Base-by-base conservation (phyloP, 2,329 filamentous ascomycete genomes). In the Fonsecaea erecta region DNA sequence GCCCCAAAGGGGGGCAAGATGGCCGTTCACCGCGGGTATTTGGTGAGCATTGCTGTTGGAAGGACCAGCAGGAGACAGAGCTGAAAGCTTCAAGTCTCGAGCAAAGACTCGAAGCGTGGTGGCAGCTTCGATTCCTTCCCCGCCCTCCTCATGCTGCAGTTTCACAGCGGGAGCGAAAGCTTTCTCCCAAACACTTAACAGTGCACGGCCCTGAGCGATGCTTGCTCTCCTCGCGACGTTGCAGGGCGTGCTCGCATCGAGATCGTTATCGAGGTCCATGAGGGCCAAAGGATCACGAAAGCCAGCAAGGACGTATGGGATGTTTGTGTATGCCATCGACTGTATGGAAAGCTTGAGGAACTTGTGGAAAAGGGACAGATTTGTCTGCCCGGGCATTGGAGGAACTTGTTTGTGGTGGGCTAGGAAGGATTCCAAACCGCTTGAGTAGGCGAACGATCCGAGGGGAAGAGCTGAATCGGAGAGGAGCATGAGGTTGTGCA, bases 381-480 rank as follows among this genome's bases (percentile, higher is more conserved):
- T 73, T 18, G 75, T 75, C 37, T 73, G 63, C 18, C 70, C 65
- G 2, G 70, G 70, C 9, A 21, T 24, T 12, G 21, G 21, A 21
- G 77, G 74, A n/a, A 76, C 71, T 21, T 74, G 71, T 63, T 81
- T 82, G 67, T 80, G 76, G 73, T 89, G 86, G 2, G 84, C 85
- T 59, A 89, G 82, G 72, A 85, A 88, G 21, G 86, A 88, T 74
- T 89, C 86, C 18, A 89, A 78, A 3, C 86, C 86, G 72, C 81
- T 86, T 74, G 84, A 87, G 77, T 88, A 89, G 68, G 86, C 86
- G 73, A 89, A 89, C 0, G 86, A 88, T 52, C 86, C 86, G 1
- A 89, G 77, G 0, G 86, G 86, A 1, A 89, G 81, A 18, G 86
- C 86, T 21, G 86, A 88, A 76, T 89, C 86, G 59, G 86, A 84